Evolutionary conservation across 1,139 yeast species (phyloP).

Genomic region (Insectozyma bohioensis): DNA sequence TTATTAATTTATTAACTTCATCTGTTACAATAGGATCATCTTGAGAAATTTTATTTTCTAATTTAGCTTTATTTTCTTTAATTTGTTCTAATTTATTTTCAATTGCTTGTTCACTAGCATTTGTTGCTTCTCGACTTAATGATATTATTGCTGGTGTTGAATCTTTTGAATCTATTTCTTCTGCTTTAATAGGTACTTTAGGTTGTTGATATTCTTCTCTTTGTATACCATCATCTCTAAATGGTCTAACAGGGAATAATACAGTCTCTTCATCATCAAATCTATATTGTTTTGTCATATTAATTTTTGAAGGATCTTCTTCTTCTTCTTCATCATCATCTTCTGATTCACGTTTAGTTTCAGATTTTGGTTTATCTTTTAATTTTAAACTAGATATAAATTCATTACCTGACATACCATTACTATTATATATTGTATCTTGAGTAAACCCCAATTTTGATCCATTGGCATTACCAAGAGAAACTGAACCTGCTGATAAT

Average conservation of each 20-base stretch:
- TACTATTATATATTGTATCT: slow-evolving; percentile 26
- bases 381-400: slow-evolving; percentile 39
- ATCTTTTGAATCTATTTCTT: slow-evolving; percentile 12
- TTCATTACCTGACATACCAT: slow-evolving; percentile 35
- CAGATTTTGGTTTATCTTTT: slow-evolving; percentile 22
- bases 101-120: slow-evolving; percentile 31
- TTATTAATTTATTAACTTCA: slow-evolving; percentile 29
- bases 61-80: slow-evolving; percentile 27
- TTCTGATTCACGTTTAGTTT: slow-evolving; percentile 29
- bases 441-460: slow-evolving; percentile 26
- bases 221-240: slow-evolving; percentile 19
- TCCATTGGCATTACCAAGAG: slow-evolving; percentile 37
- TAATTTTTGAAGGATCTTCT: slow-evolving; percentile 45
- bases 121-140: slow-evolving; percentile 26
- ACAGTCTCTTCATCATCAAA: slow-evolving; percentile 48
- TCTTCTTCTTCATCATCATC: slow-evolving; percentile 27
- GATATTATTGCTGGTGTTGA: slow-evolving; percentile 14
- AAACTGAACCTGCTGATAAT: slow-evolving; percentile 63
- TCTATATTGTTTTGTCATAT: slow-evolving; percentile 60
- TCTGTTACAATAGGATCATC: slow-evolving; percentile 30
- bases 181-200: slow-evolving; percentile 6
- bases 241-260: slow-evolving; percentile 46
- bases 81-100: slow-evolving; percentile 31
- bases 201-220: slow-evolving; percentile 11
- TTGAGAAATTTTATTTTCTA: slow-evolving; percentile 31